phyloP scores from a whole-genome alignment of 2,329 filamentous ascomycete genomes.

The Aspergillus intermedius region DNA sequence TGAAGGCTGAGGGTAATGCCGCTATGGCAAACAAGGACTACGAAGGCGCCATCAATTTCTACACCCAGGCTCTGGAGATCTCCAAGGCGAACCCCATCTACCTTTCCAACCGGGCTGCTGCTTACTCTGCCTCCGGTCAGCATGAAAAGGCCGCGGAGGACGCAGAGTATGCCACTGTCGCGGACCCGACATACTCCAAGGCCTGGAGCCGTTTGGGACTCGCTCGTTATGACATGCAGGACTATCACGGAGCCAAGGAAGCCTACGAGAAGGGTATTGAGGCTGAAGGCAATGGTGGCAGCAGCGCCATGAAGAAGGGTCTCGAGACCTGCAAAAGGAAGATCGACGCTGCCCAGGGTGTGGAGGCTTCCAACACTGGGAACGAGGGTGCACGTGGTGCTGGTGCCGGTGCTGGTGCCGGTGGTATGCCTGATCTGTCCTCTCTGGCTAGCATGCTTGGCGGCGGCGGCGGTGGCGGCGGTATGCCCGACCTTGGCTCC shows the following conservation, averaged over 20 bases:
- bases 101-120: conserved; percentile 93
- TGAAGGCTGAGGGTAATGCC: conserved; percentile 88
- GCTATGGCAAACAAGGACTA: conserved; percentile 96
- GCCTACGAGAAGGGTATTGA: conserved; percentile 91
- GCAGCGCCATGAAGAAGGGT: conserved; percentile 95
- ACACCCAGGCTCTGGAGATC: conserved; percentile 77
- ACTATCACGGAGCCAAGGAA: conserved; percentile 86
- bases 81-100: conserved; percentile 87
- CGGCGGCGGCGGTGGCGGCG: conserved; percentile 53
- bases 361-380: conserved; percentile 48
- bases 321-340: conserved; percentile 86
- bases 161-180: conserved; percentile 79
- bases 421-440: conserved; percentile 65
- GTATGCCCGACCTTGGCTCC: conserved; percentile 76
- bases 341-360: conserved; percentile 68
- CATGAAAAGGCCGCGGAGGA: conserved; percentile 79
- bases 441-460: conserved; percentile 68
- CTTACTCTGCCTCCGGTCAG: conserved; percentile 76
- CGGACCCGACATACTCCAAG: conserved; percentile 93
- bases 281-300: conserved; percentile 86
- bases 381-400: conserved; percentile 38
- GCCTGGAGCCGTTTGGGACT: conserved; percentile 92
- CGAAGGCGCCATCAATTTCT: conserved; percentile 69
- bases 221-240: conserved; percentile 83
- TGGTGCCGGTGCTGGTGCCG: conserved; percentile 26